Evolutionary conservation across 2,329 filamentous ascomycete species (phyloP).

Genomic region (Diaporthe ilicicola): DNA sequence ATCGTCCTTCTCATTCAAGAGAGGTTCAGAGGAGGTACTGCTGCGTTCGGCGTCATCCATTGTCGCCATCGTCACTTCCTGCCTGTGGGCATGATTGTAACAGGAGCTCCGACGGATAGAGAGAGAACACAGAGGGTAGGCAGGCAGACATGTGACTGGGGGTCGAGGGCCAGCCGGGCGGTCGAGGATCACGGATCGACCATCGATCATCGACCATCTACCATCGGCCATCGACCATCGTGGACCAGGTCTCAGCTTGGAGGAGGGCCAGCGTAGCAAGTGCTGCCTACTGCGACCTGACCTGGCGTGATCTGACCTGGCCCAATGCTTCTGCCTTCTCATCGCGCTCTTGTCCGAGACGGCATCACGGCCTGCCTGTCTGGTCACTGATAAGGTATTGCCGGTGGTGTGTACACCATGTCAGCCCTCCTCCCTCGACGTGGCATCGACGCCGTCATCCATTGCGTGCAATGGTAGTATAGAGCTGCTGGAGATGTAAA

Average conservation of each 20-base stretch:
- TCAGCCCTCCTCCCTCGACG: neutral
- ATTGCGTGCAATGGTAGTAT: neutral
- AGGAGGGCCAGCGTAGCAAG: neutral
- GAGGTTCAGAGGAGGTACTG: neutral
- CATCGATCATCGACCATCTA: neutral
- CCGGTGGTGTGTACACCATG: neutral
- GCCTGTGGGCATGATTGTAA: neutral
- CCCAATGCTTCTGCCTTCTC: neutral
- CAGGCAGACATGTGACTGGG: neutral
- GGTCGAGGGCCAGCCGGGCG: neutral
- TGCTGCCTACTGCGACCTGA: neutral
- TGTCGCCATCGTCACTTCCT: too few relatives aligned
- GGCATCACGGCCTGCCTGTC: too few relatives aligned
- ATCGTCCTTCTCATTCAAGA: neutral
- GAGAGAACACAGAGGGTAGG: neutral
- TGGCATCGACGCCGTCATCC: neutral
- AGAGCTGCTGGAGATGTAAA: neutral
- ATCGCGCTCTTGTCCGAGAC: neutral
- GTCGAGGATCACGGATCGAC: neutral
- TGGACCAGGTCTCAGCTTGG: neutral
- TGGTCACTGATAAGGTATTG: neutral
- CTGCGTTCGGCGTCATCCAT: neutral
- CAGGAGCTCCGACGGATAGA: neutral
- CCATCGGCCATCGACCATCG: too few relatives aligned
- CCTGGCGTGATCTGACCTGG: neutral